Evolutionary conservation across 495 filamentous ascomycete genomes (phyloP), one percentile per base, ranked within the genome.

Genomic region (Aspergillus asperescens): DNA sequence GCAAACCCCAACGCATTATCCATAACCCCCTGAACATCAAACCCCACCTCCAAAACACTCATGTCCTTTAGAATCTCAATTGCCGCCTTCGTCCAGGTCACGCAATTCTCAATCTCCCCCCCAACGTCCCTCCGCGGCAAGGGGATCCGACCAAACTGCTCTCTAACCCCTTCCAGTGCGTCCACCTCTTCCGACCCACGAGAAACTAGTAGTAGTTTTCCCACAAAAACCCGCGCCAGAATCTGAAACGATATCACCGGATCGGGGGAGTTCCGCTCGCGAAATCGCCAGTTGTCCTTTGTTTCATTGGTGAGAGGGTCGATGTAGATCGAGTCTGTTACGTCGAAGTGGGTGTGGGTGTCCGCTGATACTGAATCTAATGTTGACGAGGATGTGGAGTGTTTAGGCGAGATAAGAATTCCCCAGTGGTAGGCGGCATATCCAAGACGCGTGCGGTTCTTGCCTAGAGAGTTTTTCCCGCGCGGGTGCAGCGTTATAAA

Each of bases 361-460:
- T 3, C 7, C 20, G 13, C 32, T 3, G 12, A 15, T 15, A n/a
- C 32, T 35, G 12, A n/a, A n/a, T 7, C n/a, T n/a, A 1, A 2
- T 16, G 12, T 5, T 16, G 29, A 5, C 13, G 4, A 10, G 18
- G 37, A 12, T 25, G 15, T 3, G 16, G 22, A 3, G 16, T 35
- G 1, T 50, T 54, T 28, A 37, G 52, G 52, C 5, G 38, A 35
- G 39, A 62, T 27, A 19, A 62, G 52, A 27, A 62, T 46, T 1
- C 23, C 47, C 57, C 57, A 62, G 42, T 62, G 60, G 56, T 56
- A 62, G 7, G 60, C 60, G 7, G 56, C 22, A 25, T 40, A 43
- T 15, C 29, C 22, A 1, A 62, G 56, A 10, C 41, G 40, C 1
- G 16, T 34, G 16, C 56, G 37, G 37, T 51, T 41, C 9, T 62